Base-by-base conservation (phyloP, 495 filamentous ascomycete genomes). In the Hamigera avellanea region DNA sequence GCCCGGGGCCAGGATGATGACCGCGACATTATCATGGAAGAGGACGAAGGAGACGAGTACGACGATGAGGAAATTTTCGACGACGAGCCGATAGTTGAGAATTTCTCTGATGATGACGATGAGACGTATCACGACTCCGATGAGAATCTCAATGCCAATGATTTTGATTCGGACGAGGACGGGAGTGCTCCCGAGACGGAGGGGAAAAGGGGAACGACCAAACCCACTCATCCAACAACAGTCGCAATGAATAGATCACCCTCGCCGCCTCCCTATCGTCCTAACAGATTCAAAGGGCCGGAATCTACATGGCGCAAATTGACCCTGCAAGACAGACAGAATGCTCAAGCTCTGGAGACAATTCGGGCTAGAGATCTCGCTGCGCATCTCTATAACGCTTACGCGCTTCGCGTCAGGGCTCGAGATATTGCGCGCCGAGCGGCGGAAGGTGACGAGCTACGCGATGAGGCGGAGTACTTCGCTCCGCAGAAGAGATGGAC, bases 311-410 rank as follows among this genome's bases (percentile, higher is more conserved):
- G 83, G 79, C 50, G 56, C 26, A 48, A 47, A 1, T 55, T 72
- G 36, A 88, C 78, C 8, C 57, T 54, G 12, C 45, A 66, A 2
- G 84, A 88, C 29, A 62, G 78, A 6, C 53, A 62, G 13, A 58
- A 78, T 1, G 66, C 66, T n/a, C 49, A 68, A 2, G 69, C 73
- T 15, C 54, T 89, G 7, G 63, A 78, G 25, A 60, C 72, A 8
- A 48, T 70, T 19, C 55, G 67, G 12, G 68, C 73, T 17, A 57
- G 67, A 40, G 76, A 94, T 42, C 61, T 93, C n/a, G 62, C 69
- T 1, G 56, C 77, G 19, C 86, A 93, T 64, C 55, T 94, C 15
- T 91, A 82, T 53, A 86, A 87, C 54, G 69, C 78, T 0, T 75
- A 75, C 56, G 65, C 61, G 19, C 53, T 86, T 30, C 81, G 76